Evolutionary conservation across 148 eudicot species (phyloP).

Genomic region (Rhododendron mucronatum): DNA sequence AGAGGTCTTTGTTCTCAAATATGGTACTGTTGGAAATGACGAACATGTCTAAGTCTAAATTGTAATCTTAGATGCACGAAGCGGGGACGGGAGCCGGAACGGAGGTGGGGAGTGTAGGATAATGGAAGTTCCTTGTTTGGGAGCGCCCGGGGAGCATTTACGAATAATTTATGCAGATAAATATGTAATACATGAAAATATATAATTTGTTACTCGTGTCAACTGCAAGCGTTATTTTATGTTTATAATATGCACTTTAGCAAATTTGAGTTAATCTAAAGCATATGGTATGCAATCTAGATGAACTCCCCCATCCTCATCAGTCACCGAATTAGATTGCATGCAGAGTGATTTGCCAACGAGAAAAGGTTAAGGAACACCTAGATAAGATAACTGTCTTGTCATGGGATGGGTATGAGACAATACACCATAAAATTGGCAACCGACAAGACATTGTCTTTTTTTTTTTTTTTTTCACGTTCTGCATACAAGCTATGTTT

Average conservation of each 20-base stretch:
- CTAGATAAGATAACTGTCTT: too few species aligned
- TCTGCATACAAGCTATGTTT: background rate
- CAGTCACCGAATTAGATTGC: background rate
- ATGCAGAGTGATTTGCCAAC: background rate
- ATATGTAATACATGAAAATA: background rate
- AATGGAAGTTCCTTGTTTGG: background rate
- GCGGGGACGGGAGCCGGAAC: background rate
- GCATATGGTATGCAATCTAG: background rate
- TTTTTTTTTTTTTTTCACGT: background rate
- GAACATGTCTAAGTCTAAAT: background rate
- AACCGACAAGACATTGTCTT: background rate
- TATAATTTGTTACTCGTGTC: background rate
- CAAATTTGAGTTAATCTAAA: background rate
- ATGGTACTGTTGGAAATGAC: background rate
- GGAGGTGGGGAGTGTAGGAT: background rate
- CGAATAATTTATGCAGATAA: background rate
- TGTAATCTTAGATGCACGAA: background rate
- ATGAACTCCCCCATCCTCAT: background rate
- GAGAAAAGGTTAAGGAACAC: background rate
- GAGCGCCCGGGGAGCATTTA: background rate
- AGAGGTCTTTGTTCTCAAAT: background rate
- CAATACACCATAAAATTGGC: background rate
- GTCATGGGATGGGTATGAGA: background rate
- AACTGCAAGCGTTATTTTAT: background rate
- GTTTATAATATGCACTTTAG: background rate